Conservation (phyloP, 164 flowering plant species). For the Magnolia officinalis region DNA sequence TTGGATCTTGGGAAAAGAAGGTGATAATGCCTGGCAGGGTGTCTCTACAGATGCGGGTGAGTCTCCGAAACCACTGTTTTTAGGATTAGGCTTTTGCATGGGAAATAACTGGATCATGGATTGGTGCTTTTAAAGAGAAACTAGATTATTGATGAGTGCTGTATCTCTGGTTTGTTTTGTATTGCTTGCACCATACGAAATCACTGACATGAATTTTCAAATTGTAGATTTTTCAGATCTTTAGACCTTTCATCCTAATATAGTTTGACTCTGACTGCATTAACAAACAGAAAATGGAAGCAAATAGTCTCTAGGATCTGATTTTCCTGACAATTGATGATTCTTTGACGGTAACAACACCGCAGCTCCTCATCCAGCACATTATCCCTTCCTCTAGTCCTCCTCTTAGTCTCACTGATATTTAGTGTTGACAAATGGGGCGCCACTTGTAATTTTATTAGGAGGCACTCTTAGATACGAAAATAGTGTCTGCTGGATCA, state of each 20-base stretch:
- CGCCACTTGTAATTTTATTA: too few species aligned
- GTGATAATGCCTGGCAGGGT: slow-evolving; percentile 11
- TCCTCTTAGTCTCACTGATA: too few species aligned
- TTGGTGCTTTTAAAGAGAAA: neutral
- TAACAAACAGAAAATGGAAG: too few species aligned
- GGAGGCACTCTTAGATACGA: too few species aligned
- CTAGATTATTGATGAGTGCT: neutral
- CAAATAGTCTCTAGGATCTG: too few species aligned
- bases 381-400: too few species aligned
- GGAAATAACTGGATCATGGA: neutral
- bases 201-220: neutral
- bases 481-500: too few species aligned
- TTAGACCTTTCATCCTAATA: too few species aligned
- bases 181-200: neutral
- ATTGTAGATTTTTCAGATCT: neutral
- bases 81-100: neutral
- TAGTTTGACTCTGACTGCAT: neutral
- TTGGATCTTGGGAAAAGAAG: slow-evolving; percentile 8
- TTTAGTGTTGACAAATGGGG: too few species aligned
- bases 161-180: neutral
- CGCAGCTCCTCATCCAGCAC: too few species aligned
- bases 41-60: slow-evolving; percentile 14
- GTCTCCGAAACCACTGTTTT: slow-evolving; percentile 1
- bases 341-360: too few species aligned
- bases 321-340: too few species aligned